phyloP scores from a whole-genome alignment of 768 basidiomycete genomes.

The Lactarius indigo region DNA sequence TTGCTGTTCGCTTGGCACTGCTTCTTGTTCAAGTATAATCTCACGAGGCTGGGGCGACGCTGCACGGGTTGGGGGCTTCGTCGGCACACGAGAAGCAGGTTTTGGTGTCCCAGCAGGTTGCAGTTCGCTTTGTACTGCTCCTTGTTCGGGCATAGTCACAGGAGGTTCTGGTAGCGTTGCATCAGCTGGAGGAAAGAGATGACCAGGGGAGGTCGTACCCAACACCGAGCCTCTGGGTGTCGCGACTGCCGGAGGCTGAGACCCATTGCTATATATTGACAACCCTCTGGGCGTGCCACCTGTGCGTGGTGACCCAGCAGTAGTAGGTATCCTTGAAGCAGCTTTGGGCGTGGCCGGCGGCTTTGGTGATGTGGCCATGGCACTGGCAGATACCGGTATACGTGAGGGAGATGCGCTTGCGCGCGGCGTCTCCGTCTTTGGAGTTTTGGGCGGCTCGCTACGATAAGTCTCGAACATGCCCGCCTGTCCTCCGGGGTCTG shows the following conservation, averaged over 20 bases:
- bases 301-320: constrained; percentile 10
- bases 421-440: constrained; percentile 25
- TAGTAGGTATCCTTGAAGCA: constrained; percentile 10
- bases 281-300: constrained; percentile 21
- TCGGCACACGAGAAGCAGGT: constrained; percentile 4
- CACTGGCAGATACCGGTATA: constrained; percentile 1
- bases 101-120: constrained; percentile 5
- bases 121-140: background rate
- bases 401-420: constrained; percentile 15
- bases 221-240: constrained; percentile 11
- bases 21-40: background rate
- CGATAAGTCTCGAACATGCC: constrained; percentile 18
- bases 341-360: constrained; percentile 11
- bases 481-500: background rate
- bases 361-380: constrained; percentile 6
- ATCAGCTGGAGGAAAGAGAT: background rate
- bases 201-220: constrained; percentile 1
- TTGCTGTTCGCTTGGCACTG: background rate
- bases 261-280: constrained; percentile 19
- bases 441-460: constrained; percentile 18
- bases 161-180: constrained; percentile 3
- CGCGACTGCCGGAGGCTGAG: constrained; percentile 11
- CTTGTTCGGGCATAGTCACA: background rate
- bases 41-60: constrained; percentile 6
- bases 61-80: constrained; percentile 11